A percentile compares a stretch with the other conserved stretches of the same genome.
Conservation (phyloP, 1,284 basidiomycete species). For the Hypsizygus ulmarius region DNA sequence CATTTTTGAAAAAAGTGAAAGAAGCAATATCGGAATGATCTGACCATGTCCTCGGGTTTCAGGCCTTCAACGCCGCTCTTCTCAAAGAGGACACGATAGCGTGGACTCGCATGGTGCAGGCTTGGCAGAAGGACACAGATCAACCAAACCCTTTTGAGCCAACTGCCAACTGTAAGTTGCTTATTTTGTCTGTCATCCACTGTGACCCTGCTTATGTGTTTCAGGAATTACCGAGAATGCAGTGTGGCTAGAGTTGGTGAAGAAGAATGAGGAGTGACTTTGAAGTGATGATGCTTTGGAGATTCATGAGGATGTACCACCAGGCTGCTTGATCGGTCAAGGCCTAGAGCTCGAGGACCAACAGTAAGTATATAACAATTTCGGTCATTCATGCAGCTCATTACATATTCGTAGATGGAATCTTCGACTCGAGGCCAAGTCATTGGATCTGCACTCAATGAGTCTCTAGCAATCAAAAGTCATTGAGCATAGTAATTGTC, state of each 20-base stretch:
- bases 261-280: slow-evolving; percentile 18
- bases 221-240: slow-evolving; percentile 14
- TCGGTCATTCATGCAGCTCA: not conserved
- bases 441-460: slow-evolving; percentile 21
- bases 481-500: slow-evolving; percentile 17
- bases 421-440: slow-evolving; percentile 14
- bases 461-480: slow-evolving; percentile 22
- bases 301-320: slow-evolving; percentile 21
- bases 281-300: not conserved
- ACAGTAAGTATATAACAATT: too few relatives aligned
- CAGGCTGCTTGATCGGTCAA: slow-evolving; percentile 23
- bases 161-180: not conserved
- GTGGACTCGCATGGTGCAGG: too few relatives aligned
- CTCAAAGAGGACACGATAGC: too few relatives aligned
- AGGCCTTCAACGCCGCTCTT: too few relatives aligned
- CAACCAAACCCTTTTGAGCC: slow-evolving; percentile 9
- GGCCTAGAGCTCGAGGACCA: slow-evolving; percentile 25
- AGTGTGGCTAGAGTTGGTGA: slow-evolving; percentile 20
- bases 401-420: slow-evolving; percentile 6
- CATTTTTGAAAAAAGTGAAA: too few relatives aligned
- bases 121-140: slow-evolving; percentile 3
- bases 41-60: too few relatives aligned
- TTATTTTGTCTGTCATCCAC: not conserved
- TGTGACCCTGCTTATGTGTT: not conserved
- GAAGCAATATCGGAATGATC: too few relatives aligned